Evolutionary conservation across 495 filamentous ascomycete species (phyloP).

Genomic region (Penicillium coprophilum): DNA sequence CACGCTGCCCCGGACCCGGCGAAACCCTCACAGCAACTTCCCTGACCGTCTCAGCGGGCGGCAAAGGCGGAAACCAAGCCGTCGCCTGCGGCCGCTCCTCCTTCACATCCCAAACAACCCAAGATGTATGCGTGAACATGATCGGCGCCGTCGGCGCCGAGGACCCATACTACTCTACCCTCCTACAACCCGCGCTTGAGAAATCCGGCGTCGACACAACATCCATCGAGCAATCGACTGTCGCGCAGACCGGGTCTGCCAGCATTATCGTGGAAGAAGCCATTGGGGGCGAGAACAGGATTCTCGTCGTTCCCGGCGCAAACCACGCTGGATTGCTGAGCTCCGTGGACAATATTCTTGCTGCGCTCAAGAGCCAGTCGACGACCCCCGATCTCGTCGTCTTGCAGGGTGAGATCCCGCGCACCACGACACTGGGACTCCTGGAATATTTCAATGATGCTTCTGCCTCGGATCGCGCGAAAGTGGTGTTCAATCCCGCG

Average conservation of each 20-base stretch:
- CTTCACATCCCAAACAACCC: slow-evolving; percentile 14
- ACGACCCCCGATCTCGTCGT: slow-evolving; percentile 57
- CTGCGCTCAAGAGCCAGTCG: slow-evolving; percentile 4
- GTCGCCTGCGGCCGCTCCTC: slow-evolving; percentile 29
- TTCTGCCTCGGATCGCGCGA: neutral
- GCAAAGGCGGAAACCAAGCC: slow-evolving; percentile 33
- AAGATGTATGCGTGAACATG: slow-evolving; percentile 28
- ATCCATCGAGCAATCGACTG: slow-evolving; percentile 15
- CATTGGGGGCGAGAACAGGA: slow-evolving; percentile 66
- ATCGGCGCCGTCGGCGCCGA: slow-evolving; percentile 29
- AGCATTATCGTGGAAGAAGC: slow-evolving; percentile 32
- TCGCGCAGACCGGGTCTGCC: slow-evolving; percentile 26
- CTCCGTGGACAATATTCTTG: slow-evolving; percentile 13
- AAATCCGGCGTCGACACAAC: slow-evolving; percentile 24
- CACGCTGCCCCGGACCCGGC: slow-evolving; percentile 24
- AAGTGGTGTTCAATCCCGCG: slow-evolving; percentile 60
- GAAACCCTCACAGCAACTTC: slow-evolving; percentile 33
- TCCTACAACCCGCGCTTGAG: slow-evolving; percentile 23
- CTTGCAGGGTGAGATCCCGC: slow-evolving; percentile 77
- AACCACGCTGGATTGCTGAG: slow-evolving; percentile 52
- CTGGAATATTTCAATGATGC: slow-evolving; percentile 51
- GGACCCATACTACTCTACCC: slow-evolving; percentile 22
- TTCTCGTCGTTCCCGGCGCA: slow-evolving; percentile 70
- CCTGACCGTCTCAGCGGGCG: slow-evolving; percentile 25
- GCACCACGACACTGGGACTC: slow-evolving; percentile 63